phyloP scores from a whole-genome alignment of 768 basidiomycete species.

The Mycena venus region DNA sequence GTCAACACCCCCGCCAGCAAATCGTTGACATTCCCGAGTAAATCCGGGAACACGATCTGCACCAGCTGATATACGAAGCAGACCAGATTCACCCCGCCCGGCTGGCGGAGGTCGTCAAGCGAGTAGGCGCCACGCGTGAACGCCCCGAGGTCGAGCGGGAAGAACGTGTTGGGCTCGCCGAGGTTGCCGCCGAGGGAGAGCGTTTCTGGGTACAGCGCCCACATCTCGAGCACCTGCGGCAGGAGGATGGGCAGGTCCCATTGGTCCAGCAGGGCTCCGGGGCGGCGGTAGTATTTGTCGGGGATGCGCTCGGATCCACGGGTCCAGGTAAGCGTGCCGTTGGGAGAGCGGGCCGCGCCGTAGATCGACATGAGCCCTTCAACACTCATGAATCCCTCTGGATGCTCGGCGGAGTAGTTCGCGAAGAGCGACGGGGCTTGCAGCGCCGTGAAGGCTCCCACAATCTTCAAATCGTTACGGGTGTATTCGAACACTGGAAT shows the following conservation, averaged over 20 bases:
- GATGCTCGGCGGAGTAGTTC: slow-evolving; percentile 17
- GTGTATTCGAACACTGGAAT: slow-evolving; percentile 10
- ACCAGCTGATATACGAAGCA: slow-evolving; percentile 16
- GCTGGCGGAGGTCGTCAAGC: slow-evolving; percentile 8
- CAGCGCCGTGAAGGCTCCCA: slow-evolving; percentile 16
- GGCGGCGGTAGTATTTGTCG: slow-evolving; percentile 15
- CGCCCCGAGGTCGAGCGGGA: slow-evolving; percentile 19
- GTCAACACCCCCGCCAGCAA: slow-evolving; percentile 9
- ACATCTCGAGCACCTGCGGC: slow-evolving; percentile 17
- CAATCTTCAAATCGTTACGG: slow-evolving; percentile 16
- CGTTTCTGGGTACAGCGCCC: slow-evolving; percentile 3
- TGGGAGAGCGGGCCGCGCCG: slow-evolving; percentile 9
- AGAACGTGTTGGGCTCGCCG: slow-evolving; percentile 15
- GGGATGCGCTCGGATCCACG: slow-evolving; percentile 18
- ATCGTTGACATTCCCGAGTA: slow-evolving; percentile 17
- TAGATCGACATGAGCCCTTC: slow-evolving; percentile 18
- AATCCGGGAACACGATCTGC: slow-evolving; percentile 10
- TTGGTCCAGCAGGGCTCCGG: slow-evolving; percentile 13
- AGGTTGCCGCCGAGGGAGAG: slow-evolving; percentile 18
- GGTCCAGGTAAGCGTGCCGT: slow-evolving; percentile 18
- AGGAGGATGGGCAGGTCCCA: slow-evolving; percentile 18
- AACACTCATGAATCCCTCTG: slow-evolving; percentile 17
- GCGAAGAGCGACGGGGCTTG: slow-evolving; percentile 17
- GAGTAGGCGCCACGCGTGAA: slow-evolving; percentile 8
- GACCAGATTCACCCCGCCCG: slow-evolving; percentile 9